Percentiles rank a stretch among this genome's conserved stretches.
phyloP scores from a whole-genome alignment of 495 filamentous ascomycete species.

The Staphylotrichum longicolle region DNA sequence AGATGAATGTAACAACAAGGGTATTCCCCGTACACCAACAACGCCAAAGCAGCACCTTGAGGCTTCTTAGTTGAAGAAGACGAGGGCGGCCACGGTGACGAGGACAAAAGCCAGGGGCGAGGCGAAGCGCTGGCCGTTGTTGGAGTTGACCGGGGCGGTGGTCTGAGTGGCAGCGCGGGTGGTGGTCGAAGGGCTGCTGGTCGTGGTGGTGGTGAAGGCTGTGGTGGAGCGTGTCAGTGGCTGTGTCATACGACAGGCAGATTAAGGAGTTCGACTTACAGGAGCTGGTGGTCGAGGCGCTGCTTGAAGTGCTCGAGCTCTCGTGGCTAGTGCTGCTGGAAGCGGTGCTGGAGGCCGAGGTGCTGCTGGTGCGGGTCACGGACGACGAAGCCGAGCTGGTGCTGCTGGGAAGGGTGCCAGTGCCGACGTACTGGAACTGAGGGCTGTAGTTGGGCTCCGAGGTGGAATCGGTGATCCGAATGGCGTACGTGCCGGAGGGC shows the following conservation, averaged over 20 bases:
- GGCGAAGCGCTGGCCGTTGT: constrained; percentile 34
- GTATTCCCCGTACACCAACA: constrained; percentile 2
- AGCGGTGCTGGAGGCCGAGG: constrained; percentile 19
- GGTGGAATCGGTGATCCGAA: constrained; percentile 40
- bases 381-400: constrained; percentile 26
- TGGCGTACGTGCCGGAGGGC: constrained; percentile 44
- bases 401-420: constrained; percentile 24
- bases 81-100: constrained; percentile 35
- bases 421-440: constrained; percentile 37
- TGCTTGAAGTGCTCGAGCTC: constrained; percentile 20
- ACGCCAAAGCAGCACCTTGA: constrained; percentile 7
- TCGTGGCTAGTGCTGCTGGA: constrained; percentile 26
- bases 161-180: constrained; percentile 16
- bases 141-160: constrained; percentile 25
- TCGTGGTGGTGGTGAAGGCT: constrained; percentile 20
- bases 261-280: constrained; percentile 7
- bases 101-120: constrained; percentile 40
- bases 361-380: constrained; percentile 30
- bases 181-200: constrained; percentile 14
- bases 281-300: constrained; percentile 26
- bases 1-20: constrained; percentile 11
- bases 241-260: background rate
- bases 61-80: constrained; percentile 39
- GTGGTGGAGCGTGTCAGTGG: background rate
- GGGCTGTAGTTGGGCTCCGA: constrained; percentile 43